Base-by-base conservation (phyloP, 2,329 filamentous ascomycete genomes). In the Sporothrix humicola region DNA sequence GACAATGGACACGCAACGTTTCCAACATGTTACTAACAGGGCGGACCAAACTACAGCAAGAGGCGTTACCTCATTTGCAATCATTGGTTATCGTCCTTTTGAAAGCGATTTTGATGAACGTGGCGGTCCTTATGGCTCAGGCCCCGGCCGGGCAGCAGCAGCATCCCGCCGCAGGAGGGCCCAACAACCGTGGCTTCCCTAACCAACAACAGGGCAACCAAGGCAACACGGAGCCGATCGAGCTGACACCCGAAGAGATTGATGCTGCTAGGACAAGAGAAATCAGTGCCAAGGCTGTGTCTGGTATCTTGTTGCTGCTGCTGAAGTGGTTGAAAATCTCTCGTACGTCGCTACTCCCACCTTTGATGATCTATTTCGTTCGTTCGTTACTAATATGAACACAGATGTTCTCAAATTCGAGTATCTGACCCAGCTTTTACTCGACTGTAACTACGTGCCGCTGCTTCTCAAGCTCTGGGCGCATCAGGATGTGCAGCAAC, bases 291-390 rank as follows among this genome's bases (percentile, higher is more conserved):
- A 98, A 98, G 82, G 95, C 95, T 0, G 91, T 97, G 26, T 96
- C 94, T n/a, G 95, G 93, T 0, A 92, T 94, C 72, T 83, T 99
- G 42, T 84, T 99, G 42, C 85, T 97, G n/a, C 83, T 98, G 61
- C 81, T 98, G 75, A 99, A 98, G 82, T 99, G 96, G 96, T 92
- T 98, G 78, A 97, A 97, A 81, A 85, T 97, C 72, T 98, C 94
- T 73, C 96, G 94, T 97, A 85, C 85, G 93, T 85, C 54, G 23
- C 23, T 73, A 3, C 37, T 31, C 65, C 42, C 26, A 10, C 54
- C 50, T 56, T 66, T 54, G 17, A 37, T 37, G 31, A 37, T 37
- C 37, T 15, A 10, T 65, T 6, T 52, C 42, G 23, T 15, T 37
- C 3, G n/a, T 44, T 4, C n/a, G 20, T 8, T 31, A 10, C 72